Percentiles rank a stretch among this genome's conserved stretches.
phyloP scores from a whole-genome alignment of 495 filamentous ascomycete species.

The Sporormia fimetaria region DNA sequence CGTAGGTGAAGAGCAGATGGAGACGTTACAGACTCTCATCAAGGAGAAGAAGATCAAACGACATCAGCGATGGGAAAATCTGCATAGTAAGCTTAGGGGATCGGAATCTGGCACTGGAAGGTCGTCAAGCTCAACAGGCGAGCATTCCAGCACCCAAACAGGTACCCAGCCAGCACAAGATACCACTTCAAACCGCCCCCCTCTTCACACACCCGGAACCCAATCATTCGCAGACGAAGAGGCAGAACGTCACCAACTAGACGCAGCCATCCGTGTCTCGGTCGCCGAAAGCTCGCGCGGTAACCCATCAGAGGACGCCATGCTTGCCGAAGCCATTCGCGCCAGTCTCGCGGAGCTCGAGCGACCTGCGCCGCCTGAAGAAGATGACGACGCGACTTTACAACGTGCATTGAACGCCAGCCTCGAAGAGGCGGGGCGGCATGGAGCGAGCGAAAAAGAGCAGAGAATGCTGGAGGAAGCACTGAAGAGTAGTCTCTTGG shows the following conservation, averaged over 20 bases:
- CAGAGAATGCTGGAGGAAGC: constrained; percentile 48
- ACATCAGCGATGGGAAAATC: constrained; percentile 14
- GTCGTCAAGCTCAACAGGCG: neutral
- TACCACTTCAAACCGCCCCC: constrained; percentile 6
- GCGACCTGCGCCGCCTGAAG: constrained; percentile 21
- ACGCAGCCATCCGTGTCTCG: constrained; percentile 55
- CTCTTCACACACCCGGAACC: neutral
- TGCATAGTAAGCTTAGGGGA: constrained; percentile 3
- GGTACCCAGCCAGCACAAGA: neutral
- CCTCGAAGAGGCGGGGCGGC: constrained; percentile 20
- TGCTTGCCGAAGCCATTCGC: constrained; percentile 57
- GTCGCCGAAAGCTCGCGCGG: constrained; percentile 58
- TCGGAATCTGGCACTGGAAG: constrained; percentile 3
- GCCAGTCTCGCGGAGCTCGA: constrained; percentile 54
- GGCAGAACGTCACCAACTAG: constrained; percentile 45
- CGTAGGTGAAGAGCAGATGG: constrained; percentile 36
- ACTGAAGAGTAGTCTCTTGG: constrained; percentile 42
- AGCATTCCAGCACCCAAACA: neutral
- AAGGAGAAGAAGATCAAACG: constrained; percentile 30
- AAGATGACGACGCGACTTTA: constrained; percentile 29
- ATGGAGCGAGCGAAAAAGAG: constrained; percentile 35
- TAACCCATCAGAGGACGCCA: constrained; percentile 51
- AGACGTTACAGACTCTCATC: constrained; percentile 26
- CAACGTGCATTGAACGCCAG: constrained; percentile 29
- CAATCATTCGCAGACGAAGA: constrained; percentile 14